Evolutionary conservation across 352 stramenopile genomes (phyloP), one percentile per base, ranked within the genome.

Genomic region (Pythium utonaiense): DNA sequence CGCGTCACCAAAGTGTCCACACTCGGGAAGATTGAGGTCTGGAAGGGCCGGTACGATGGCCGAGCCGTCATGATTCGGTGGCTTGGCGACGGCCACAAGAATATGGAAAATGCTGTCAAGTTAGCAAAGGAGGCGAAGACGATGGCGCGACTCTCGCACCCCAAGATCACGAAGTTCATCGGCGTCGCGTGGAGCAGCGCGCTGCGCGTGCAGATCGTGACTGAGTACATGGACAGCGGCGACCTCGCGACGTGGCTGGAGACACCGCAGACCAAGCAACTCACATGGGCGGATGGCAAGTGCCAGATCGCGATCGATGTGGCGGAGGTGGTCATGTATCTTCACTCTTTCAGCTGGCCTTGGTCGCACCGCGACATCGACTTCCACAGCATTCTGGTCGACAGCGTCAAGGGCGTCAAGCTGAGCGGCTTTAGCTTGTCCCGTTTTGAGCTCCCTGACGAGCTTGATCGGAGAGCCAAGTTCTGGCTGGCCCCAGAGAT

Each of bases 401-500:
- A 40, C 9, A 17, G 9, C 33, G 17, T n/a, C 9, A 40, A 40
- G 9, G 33, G 33, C 33, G 13, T 40, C 13, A 40, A 40, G 33
- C 33, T 40, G 4, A 40, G 13, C 13, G 13, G 33, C 33, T 40
- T 40, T 17, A 40, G 33, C 33, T 5, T 3, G 3, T n/a, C 33
- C 3, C 33, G 33, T 4, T 40, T n/a, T 13, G 33, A 40, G 8
- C 12, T 2, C 33, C n/a, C n/a, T n/a, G 8, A 40, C 9, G 28
- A 5, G 28, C 70, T 73, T 27, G 78, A 67, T 9, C 5, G 28
- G 5, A 33, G 28, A 5, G 9, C 5, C 28, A 85, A 58, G 86
- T 77, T 16, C 24, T 88, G 66, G 70, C 66, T 74, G 8, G 69
- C 69, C 3, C 66, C 69, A 2, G 69, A 77, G 41, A 62, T 73